Percentiles rank a stretch among this genome's conserved stretches.
These are phyloP conservation scores for Friedmanniomyces endolithicus DNA, from an alignment of 495 filamentous ascomycete genomes.

Conservation along the genomic window DNA sequence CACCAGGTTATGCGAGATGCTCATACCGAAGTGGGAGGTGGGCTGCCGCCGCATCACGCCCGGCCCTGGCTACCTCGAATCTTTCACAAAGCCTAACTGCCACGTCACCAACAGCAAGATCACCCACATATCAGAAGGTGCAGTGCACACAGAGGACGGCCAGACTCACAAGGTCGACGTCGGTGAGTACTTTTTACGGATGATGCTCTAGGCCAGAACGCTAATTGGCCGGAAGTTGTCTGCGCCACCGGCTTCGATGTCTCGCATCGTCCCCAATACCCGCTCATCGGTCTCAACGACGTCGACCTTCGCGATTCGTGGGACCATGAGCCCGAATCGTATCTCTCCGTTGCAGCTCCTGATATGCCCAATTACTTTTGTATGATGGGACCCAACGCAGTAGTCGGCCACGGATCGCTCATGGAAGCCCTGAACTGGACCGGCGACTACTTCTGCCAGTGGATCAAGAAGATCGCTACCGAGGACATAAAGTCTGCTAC, in stretches of 20 bases:
- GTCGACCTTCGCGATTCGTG: constrained; percentile 23
- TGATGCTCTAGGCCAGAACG: too few relatives aligned
- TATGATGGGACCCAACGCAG: constrained; percentile 10
- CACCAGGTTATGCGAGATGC: constrained; percentile 3
- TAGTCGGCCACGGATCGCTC: constrained; percentile 14
- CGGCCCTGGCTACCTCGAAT: constrained; percentile 26
- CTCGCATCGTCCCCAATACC: constrained; percentile 20
- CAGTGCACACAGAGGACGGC: constrained; percentile 40
- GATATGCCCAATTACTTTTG: constrained; percentile 19
- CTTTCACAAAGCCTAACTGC: constrained; percentile 28
- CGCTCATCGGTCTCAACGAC: constrained; percentile 21
- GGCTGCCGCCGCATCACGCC: constrained; percentile 25
- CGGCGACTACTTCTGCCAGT: background rate
- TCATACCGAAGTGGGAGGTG: constrained; percentile 23
- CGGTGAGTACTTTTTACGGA: background rate
- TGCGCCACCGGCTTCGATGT: constrained; percentile 14
- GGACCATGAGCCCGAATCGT: constrained; percentile 21
- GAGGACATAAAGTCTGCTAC: background rate
- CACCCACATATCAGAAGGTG: constrained; percentile 20
- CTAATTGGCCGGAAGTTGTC: background rate
- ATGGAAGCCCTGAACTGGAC: constrained; percentile 11
- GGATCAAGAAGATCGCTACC: constrained; percentile 4
- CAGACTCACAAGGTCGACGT: constrained; percentile 12
- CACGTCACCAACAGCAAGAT: constrained; percentile 25
- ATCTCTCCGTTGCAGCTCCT: constrained; percentile 21